phyloP scores from a whole-genome alignment of 257 asterid genomes.

The Primulina eburnea region DNA sequence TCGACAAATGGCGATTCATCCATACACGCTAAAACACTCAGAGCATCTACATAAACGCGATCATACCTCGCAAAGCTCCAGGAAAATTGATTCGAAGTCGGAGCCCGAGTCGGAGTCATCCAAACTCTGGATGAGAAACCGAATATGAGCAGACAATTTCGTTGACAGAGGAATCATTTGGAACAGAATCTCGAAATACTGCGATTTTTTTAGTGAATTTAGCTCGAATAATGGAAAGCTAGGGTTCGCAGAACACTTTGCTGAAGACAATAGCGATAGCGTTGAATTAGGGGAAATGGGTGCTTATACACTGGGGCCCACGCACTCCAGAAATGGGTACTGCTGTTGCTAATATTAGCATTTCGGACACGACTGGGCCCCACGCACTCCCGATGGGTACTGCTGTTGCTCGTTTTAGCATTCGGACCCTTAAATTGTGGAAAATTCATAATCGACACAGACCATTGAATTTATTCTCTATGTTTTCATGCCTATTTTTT shows the following conservation, averaged over 20 bases:
- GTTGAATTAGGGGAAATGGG: not conserved
- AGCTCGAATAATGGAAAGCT: conserved; percentile 13
- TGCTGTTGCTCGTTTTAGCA: no score
- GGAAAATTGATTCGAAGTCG: conserved; percentile 65
- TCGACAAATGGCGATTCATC: not conserved
- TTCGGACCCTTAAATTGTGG: no score
- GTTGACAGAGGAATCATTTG: conserved; percentile 68
- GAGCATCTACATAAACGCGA: not conserved
- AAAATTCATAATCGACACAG: no score
- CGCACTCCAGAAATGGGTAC: not conserved
- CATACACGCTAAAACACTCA: not conserved
- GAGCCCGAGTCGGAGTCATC: conserved; percentile 79
- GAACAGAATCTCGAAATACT: conserved; percentile 9
- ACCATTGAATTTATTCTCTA: no score
- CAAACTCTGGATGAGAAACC: conserved; percentile 66
- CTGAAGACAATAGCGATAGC: not conserved
- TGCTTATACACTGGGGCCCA: not conserved
- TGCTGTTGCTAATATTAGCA: no score
- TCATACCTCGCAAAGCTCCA: conserved; percentile 67
- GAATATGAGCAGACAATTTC: conserved; percentile 57
- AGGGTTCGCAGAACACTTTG: conserved; percentile 34
- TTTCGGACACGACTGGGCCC: not conserved
- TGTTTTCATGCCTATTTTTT: no score
- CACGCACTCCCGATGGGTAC: not conserved
- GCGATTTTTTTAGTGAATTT: conserved; percentile 16